Evolutionary conservation across 1,284 basidiomycete genomes (phyloP), one percentile per base, ranked within the genome.

Genomic region (Trichosporon coremiiforme): DNA sequence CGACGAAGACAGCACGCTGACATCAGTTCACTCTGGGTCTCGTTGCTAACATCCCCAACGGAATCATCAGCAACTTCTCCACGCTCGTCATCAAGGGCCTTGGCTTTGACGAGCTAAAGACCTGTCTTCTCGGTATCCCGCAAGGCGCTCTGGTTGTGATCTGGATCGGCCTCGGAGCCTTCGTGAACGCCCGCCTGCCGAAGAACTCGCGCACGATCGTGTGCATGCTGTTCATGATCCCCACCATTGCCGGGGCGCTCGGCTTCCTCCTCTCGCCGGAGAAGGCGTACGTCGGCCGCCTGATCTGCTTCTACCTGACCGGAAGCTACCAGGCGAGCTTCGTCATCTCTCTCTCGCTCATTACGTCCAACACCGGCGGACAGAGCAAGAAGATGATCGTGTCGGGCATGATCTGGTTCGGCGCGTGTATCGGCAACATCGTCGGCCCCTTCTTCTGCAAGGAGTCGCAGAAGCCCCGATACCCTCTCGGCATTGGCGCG

Each of bases 301-400:
- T 83, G 9, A 82, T 83, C 73, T 94, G 73, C 89, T 94, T 81
- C 77, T 84, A 78, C 76, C 74, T 85, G 15, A 85, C 84, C 6
- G 84, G 85, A 12, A 83, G 84, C 7, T 85, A 84, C 65, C 85
- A 86, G 71, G 78, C 84, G 2, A 83, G 83, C 0, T 86, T 86
- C 71, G 85, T 86, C 4, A 73, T 87, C 29, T 84, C 83, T 3
- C 78, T 87, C 13, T 85, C 84, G 2, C 78, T 86, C 41, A 81
- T 87, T 62, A 85, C 85, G 7, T 84, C 84, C 12, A 87, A 87
- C 75, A 83, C 84, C 1, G 85, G 82, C 36, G 85, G 85, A 17
- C 83, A 84, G 73, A 83, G 84, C 20, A 86, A 86, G 79, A 85
- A 85, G 74, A 83, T 84, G 82, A 76, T 80, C 25, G 80, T 76